These are phyloP conservation scores for Nymphaea thermarum DNA, from an alignment of 164 flowering plant genomes.

Conservation along the genomic window DNA sequence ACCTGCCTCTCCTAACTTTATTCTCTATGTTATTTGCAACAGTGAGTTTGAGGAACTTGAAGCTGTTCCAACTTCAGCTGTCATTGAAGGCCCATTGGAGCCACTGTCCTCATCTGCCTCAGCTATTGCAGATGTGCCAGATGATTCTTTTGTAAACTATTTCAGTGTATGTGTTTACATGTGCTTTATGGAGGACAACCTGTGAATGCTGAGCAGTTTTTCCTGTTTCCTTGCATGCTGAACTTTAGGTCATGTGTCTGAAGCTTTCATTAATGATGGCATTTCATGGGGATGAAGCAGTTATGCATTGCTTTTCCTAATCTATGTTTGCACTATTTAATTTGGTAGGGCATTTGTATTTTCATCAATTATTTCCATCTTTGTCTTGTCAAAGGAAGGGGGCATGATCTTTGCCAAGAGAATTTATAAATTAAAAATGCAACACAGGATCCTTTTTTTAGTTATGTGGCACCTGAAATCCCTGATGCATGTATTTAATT, in stretches of 20 bases:
- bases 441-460: too few relatives aligned
- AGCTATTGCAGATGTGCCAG: slow-evolving; percentile 39
- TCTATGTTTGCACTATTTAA: too few relatives aligned
- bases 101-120: slow-evolving; percentile 49
- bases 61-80: slow-evolving; percentile 78
- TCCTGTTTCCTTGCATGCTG: too few relatives aligned
- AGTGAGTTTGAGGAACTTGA: slow-evolving; percentile 93
- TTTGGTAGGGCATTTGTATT: too few relatives aligned
- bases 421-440: too few relatives aligned
- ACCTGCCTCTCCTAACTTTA: neutral
- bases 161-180: slow-evolving; percentile 54
- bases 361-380: too few relatives aligned
- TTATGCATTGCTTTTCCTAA: neutral
- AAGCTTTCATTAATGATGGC: neutral
- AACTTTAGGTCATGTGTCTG: too few relatives aligned
- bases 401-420: too few relatives aligned
- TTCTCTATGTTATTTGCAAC: slow-evolving; percentile 6
- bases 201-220: neutral
- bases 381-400: too few relatives aligned
- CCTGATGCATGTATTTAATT: too few relatives aligned
- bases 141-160: slow-evolving; percentile 75
- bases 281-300: neutral
- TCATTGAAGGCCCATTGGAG: slow-evolving; percentile 88
- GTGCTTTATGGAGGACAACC: neutral
- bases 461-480: too few relatives aligned